Conservation (phyloP, 768 basidiomycete genomes). For the Clitopilus hobsonii region DNA sequence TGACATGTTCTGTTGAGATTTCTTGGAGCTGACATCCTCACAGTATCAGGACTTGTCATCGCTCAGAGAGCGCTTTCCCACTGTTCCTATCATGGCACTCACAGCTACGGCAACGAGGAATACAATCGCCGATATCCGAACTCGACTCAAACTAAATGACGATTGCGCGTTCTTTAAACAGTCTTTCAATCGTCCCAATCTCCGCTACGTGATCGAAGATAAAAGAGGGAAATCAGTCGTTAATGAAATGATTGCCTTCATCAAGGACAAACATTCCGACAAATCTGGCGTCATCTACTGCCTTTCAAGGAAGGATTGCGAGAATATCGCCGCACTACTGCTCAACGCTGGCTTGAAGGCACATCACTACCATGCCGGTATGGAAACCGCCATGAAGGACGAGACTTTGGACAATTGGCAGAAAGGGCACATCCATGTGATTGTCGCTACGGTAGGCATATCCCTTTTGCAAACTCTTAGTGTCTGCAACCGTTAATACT, state of each 20-base stretch:
- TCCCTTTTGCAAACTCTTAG: not conserved
- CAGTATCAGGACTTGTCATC: constrained; percentile 67
- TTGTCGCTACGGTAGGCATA: constrained; percentile 84
- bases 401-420: constrained; percentile 71
- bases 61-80: constrained; percentile 71
- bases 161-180: constrained; percentile 60
- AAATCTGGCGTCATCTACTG: constrained; percentile 88
- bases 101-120: constrained; percentile 89
- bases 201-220: constrained; percentile 63
- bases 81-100: constrained; percentile 90
- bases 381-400: constrained; percentile 60
- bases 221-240: constrained; percentile 35
- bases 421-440: constrained; percentile 63
- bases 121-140: constrained; percentile 75
- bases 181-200: constrained; percentile 93
- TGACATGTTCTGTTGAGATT: not conserved
- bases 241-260: constrained; percentile 65
- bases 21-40: constrained; percentile 2
- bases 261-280: constrained; percentile 49
- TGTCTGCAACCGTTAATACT: not conserved
- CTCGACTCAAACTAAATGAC: constrained; percentile 52
- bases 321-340: constrained; percentile 71
- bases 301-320: constrained; percentile 65
- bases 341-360: constrained; percentile 57
- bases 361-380: constrained; percentile 82